Percentiles rank a stretch among this genome's conserved stretches.
Conservation (phyloP, 2,329 filamentous ascomycete species). For the Leptodontidium sp. region DNA sequence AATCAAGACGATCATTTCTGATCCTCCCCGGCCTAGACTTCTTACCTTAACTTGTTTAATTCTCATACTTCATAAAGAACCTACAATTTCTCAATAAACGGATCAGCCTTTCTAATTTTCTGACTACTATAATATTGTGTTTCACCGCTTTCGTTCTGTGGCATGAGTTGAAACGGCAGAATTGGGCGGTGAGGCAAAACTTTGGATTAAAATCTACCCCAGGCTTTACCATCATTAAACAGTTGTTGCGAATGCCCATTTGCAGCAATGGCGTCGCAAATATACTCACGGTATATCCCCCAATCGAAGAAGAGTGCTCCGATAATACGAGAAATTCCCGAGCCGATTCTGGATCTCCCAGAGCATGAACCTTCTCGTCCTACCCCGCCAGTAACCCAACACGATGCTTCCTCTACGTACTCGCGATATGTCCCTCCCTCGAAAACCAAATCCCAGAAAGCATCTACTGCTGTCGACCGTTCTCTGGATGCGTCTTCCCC, state of each 20-base stretch:
- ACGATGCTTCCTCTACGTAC: constrained; percentile 45
- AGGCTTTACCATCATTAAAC: not conserved
- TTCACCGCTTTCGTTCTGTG: no score
- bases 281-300: constrained; percentile 46
- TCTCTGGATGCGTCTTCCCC: not conserved
- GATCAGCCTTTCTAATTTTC: no score
- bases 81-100: no score
- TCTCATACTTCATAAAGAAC: no score
- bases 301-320: constrained; percentile 38
- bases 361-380: constrained; percentile 19
- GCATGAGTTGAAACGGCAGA: no score
- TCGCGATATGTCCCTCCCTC: constrained; percentile 45
- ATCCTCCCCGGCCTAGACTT: not conserved
- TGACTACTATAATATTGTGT: no score
- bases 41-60: not conserved
- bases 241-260: not conserved
- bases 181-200: no score
- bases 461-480: not conserved
- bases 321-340: not conserved
- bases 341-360: constrained; percentile 5
- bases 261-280: constrained; percentile 39
- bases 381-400: constrained; percentile 33
- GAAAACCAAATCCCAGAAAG: constrained; percentile 29
- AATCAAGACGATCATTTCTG: not conserved
- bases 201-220: no score